phyloP scores from a whole-genome alignment of 2,329 filamentous ascomycete genomes.

The Teratosphaeriaceae sp. region DNA sequence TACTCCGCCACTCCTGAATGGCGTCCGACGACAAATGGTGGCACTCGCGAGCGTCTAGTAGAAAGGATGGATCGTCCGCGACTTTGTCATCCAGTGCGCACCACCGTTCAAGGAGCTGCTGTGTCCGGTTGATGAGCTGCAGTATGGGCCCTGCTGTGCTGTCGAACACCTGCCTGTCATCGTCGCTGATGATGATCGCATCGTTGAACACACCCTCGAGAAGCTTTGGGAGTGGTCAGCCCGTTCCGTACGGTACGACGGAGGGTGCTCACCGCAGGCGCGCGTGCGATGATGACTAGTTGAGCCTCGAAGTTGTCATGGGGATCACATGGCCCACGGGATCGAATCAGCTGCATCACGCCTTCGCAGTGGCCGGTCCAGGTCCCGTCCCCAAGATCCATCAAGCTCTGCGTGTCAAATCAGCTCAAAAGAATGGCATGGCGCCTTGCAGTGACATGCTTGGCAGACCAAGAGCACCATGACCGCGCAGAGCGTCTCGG shows the following conservation, averaged over 20 bases:
- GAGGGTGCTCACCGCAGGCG: background rate
- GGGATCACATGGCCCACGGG: constrained; percentile 1
- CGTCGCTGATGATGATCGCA: constrained; percentile 4
- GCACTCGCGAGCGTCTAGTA: background rate
- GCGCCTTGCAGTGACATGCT: no score
- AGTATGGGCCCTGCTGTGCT: background rate
- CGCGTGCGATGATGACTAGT: background rate
- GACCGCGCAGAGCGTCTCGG: constrained; percentile 9
- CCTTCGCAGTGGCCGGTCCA: constrained; percentile 8
- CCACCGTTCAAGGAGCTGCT: background rate
- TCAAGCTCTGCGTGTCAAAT: background rate
- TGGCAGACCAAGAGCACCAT: constrained; percentile 12
- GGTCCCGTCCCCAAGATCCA: background rate
- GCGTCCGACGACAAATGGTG: background rate
- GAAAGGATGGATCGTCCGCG: background rate
- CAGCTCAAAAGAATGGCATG: no score
- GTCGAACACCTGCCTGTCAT: background rate
- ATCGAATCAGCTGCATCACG: constrained; percentile 2
- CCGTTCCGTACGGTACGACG: no score
- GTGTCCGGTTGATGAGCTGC: background rate
- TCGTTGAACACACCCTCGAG: constrained; percentile 10
- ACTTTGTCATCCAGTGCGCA: background rate
- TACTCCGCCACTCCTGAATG: background rate
- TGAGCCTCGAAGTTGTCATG: constrained; percentile 2
- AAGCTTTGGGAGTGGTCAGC: background rate